These are phyloP conservation scores for Aphanomyces invadans DNA, from an alignment of 352 stramenopile genomes.

Conservation along the genomic window DNA sequence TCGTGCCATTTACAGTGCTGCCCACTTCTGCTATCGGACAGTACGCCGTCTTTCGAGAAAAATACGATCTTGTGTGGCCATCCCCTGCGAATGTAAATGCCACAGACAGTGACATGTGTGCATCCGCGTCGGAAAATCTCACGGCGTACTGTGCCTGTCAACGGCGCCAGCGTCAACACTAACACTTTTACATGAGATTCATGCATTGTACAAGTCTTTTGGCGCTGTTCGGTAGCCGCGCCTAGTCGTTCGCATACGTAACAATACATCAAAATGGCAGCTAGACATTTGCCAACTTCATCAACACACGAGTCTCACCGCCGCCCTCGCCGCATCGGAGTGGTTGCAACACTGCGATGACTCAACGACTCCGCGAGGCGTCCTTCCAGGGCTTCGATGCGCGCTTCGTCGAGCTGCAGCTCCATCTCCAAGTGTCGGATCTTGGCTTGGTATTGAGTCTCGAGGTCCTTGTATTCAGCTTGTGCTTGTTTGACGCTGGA, in stretches of 20 bases:
- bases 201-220: no score
- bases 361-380: neutral
- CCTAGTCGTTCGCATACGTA: no score
- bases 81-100: neutral
- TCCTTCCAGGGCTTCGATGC: conserved; percentile 9
- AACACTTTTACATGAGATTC: neutral
- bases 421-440: conserved; percentile 13
- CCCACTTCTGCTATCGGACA: neutral
- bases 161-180: neutral
- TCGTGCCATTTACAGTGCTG: conserved; percentile 1
- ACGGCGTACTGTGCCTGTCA: neutral
- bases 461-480: conserved; percentile 2
- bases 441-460: conserved; percentile 4
- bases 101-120: neutral
- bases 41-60: neutral
- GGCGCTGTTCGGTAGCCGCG: no score
- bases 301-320: neutral
- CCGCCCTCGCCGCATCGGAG: neutral
- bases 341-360: neutral
- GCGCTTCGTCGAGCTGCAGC: conserved; percentile 5
- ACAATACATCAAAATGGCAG: no score
- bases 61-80: neutral
- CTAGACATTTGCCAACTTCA: no score
- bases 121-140: neutral
- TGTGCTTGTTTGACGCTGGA: conserved; percentile 6